These are phyloP conservation scores for Monosporascus sp. DNA, from an alignment of 2,329 filamentous ascomycete genomes.

Conservation along the genomic window DNA sequence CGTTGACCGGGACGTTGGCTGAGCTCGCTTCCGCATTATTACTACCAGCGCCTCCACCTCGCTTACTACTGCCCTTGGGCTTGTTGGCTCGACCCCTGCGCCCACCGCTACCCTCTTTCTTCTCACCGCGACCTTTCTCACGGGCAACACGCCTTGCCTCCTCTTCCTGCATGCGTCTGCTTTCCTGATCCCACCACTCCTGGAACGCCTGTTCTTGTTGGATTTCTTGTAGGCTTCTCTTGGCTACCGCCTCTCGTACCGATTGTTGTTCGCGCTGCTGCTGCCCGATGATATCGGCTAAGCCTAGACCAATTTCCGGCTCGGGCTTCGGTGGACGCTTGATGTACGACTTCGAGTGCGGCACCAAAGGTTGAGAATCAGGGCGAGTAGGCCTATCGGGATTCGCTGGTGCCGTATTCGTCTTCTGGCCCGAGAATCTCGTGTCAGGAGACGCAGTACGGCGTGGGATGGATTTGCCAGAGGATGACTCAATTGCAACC, in stretches of 20 bases:
- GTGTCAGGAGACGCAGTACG: conserved; percentile 58
- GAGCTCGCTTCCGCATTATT: conserved; percentile 3
- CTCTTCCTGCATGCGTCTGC: conserved; percentile 62
- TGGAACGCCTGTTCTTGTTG: conserved; percentile 96
- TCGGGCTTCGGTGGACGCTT: conserved; percentile 55
- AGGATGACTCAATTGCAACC: conserved; percentile 35
- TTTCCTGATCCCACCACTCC: conserved; percentile 92
- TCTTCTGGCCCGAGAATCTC: conserved; percentile 53
- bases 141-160: conserved; percentile 38
- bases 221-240: conserved; percentile 87
- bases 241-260: conserved; percentile 77
- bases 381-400: conserved; percentile 24
- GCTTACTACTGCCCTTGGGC: conserved; percentile 10
- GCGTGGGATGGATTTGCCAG: conserved; percentile 32
- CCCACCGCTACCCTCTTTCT: conserved; percentile 15
- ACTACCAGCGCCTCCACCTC: conserved; percentile 6
- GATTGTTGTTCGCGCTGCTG: conserved; percentile 80
- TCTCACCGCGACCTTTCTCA: conserved; percentile 38
- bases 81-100: conserved; percentile 14
- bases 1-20: conserved; percentile 2
- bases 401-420: conserved; percentile 27
- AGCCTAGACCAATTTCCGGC: conserved; percentile 61
- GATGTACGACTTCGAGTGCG: conserved; percentile 58
- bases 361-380: conserved; percentile 38
- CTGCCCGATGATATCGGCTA: conserved; percentile 83